Evolutionary conservation across 2,329 filamentous ascomycete species (phyloP).

Genomic region (Beauveria medogensis): DNA sequence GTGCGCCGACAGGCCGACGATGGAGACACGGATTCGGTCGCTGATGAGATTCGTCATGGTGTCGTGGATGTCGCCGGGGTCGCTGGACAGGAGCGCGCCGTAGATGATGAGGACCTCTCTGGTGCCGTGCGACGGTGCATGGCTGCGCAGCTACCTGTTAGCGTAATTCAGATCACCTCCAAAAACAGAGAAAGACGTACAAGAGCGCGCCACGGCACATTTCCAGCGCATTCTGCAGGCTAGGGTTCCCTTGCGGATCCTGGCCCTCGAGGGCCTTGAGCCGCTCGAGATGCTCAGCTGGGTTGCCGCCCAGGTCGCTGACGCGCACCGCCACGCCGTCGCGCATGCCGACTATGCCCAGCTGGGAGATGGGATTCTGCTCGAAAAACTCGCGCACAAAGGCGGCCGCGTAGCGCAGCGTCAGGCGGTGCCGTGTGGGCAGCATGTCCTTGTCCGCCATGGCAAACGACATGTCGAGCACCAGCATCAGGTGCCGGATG

Average conservation of each 20-base stretch:
- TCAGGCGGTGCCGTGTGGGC: constrained; percentile 76
- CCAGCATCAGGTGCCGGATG: constrained; percentile 87
- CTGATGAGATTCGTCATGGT: constrained; percentile 72
- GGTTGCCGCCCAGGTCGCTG: constrained; percentile 86
- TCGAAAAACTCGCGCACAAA: constrained; percentile 96
- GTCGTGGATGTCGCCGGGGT: constrained; percentile 91
- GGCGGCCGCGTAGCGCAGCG: constrained; percentile 71
- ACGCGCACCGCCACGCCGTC: constrained; percentile 82
- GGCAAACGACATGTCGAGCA: constrained; percentile 84
- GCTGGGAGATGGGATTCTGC: constrained; percentile 95
- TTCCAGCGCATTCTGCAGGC: constrained; percentile 89
- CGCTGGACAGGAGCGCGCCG: constrained; percentile 80
- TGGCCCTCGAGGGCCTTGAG: constrained; percentile 58
- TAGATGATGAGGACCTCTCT: constrained; percentile 88
- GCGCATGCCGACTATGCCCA: constrained; percentile 86
- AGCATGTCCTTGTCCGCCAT: constrained; percentile 95
- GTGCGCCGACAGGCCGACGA: constrained; percentile 86
- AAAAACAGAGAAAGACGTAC: constrained; percentile 33
- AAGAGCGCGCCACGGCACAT: constrained; percentile 91
- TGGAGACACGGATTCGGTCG: constrained; percentile 78
- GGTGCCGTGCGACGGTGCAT: constrained; percentile 88
- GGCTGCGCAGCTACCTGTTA: constrained; percentile 38
- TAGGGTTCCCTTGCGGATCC: constrained; percentile 67
- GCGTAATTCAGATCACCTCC: neutral
- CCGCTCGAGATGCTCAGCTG: constrained; percentile 74